These are phyloP conservation scores for Penicillium malachiteum DNA, from an alignment of 495 filamentous ascomycete genomes.

Conservation along the genomic window DNA sequence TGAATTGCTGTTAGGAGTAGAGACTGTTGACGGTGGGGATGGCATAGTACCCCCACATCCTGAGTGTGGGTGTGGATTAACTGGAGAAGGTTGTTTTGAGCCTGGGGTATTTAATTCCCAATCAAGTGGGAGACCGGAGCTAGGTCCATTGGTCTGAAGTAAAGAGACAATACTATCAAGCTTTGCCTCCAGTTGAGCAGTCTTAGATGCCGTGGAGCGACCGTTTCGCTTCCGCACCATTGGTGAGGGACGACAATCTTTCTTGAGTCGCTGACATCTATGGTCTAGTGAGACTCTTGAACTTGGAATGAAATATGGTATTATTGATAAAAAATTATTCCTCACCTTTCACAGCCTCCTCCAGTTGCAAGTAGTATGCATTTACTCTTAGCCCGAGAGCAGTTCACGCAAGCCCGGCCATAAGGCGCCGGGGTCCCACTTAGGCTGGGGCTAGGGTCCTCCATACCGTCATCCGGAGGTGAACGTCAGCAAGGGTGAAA, in stretches of 20 bases:
- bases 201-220: conserved; percentile 27
- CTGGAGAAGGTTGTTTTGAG: not conserved
- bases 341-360: conserved; percentile 48
- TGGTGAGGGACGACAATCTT: conserved; percentile 39
- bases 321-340: not conserved
- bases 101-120: conserved; percentile 10
- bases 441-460: not conserved
- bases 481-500: not conserved
- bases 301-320: not conserved
- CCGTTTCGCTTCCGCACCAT: conserved; percentile 34
- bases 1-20: conserved; percentile 2
- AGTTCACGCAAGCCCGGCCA: conserved; percentile 56
- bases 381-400: conserved; percentile 55
- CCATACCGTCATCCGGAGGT: conserved; percentile 1
- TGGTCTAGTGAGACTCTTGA: not conserved
- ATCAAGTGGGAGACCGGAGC: conserved; percentile 10
- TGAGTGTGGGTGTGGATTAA: not conserved
- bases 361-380: conserved; percentile 43
- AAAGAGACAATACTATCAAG: conserved; percentile 50
- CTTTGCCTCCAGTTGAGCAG: conserved; percentile 49
- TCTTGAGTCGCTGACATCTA: conserved; percentile 51
- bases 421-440: conserved; percentile 30
- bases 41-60: conserved; percentile 8
- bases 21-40: conserved; percentile 12
- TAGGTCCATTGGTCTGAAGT: conserved; percentile 30